These are phyloP conservation scores for Verticillium klebahnii DNA, from an alignment of 2,329 filamentous ascomycete genomes.

Conservation along the genomic window DNA sequence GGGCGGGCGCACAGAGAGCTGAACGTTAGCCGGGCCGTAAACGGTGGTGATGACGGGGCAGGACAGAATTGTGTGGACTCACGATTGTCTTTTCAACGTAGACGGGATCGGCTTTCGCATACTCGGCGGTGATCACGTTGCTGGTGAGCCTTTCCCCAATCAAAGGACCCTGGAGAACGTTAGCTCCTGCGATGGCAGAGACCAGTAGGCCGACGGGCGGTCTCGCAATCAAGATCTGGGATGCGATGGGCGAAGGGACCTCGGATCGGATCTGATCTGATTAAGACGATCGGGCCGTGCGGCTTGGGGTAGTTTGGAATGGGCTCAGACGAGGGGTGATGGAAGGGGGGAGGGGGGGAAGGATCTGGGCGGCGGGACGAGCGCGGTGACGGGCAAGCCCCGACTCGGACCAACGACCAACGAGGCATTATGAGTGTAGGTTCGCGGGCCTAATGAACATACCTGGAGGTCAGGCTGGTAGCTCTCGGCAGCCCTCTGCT, in stretches of 20 bases:
- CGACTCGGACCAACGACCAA: neutral
- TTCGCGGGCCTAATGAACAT: constrained; percentile 17
- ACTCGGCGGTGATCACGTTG: constrained; percentile 74
- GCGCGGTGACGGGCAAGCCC: neutral
- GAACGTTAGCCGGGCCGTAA: constrained; percentile 4
- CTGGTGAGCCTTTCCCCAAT: constrained; percentile 76
- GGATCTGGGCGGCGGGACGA: neutral
- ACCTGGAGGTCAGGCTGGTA: constrained; percentile 56
- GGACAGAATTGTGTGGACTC: constrained; percentile 29
- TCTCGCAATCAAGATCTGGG: neutral
- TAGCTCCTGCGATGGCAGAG: constrained; percentile 15
- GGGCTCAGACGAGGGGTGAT: neutral
- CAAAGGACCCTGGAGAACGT: constrained; percentile 63
- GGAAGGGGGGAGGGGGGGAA: neutral
- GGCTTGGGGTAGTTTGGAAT: neutral
- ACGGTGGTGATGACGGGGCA: constrained; percentile 4
- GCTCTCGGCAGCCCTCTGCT: constrained; percentile 55
- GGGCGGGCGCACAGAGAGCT: constrained; percentile 3
- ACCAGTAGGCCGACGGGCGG: neutral
- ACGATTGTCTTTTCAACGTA: constrained; percentile 87
- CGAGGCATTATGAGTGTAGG: neutral
- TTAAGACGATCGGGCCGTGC: neutral
- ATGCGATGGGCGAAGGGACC: neutral
- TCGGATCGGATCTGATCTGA: neutral
- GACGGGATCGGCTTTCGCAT: constrained; percentile 79